Base-by-base conservation (phyloP, 805 yeast species). In the Tetrapisispora nanseiensis region DNA sequence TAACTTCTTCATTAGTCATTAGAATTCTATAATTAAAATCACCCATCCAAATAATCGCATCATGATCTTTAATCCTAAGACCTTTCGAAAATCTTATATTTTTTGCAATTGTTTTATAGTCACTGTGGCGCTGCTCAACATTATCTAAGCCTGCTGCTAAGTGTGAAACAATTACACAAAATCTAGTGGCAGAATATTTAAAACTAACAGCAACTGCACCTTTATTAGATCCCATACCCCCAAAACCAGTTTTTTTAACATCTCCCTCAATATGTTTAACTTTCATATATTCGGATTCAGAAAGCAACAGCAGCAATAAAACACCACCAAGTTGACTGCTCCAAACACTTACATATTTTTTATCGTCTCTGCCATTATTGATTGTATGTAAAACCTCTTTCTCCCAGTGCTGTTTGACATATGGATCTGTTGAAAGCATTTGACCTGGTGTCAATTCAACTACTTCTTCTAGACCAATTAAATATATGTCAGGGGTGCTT, bases 61-160 rank as follows among this genome's bases (percentile, higher is more conserved):
- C 95, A 54, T 83, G 92, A 51, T 86, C 95, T 39, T 74, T 70
- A 3, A 86, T 75, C 42, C 75, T 67, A 1, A 69, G 61, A 29
- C 70, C 70, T 11, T 71, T 72, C n/a, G 78, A 71, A 56, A 84
- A 84, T 44, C 77, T 67, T 24, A 83, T 68, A 6, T 84, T 85
- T 44, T 75, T 78, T 2, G 80, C 70, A 26, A 92, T 80, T 1
- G 89, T 76, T 49, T 85, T 85, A 52, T 84, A 86, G 57, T 92
- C 94, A 49, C 79, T 80, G 56, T 85, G 94, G 44, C 98, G 69
- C 61, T 90, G 95, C 26, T 80, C 84, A 12, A 76, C 70, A 55
- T 85, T 80, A 45, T 79, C 78, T 46, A 82, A 73, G 0, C 98
- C 98, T 2, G 98, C 98, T 1, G 97, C 97, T 44, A 92, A 69